Evolutionary conservation across 2,329 filamentous ascomycete species (phyloP).

Genomic region (Cladophialophora immunda): DNA sequence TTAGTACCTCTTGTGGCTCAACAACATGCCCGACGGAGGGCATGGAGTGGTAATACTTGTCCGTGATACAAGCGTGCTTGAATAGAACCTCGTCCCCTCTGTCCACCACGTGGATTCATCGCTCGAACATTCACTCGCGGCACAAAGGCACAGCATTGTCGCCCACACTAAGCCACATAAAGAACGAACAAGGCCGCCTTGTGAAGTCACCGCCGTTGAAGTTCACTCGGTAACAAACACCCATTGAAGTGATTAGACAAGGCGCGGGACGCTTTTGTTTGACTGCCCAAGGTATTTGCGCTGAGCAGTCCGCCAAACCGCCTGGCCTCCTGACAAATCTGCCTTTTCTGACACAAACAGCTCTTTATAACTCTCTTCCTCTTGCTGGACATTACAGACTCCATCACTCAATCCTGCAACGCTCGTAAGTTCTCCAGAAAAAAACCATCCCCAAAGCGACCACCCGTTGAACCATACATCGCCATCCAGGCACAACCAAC

Average conservation of each 20-base stretch:
- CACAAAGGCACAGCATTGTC: neutral
- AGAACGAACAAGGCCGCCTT: neutral
- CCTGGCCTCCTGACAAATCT: neutral
- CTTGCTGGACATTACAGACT: neutral
- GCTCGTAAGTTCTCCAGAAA: neutral
- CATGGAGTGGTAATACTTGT: neutral
- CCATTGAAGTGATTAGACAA: neutral
- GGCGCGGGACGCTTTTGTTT: neutral
- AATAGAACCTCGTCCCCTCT: neutral
- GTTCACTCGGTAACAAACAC: neutral
- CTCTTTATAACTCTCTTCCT: neutral
- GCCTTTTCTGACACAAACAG: neutral
- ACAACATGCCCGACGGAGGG: neutral
- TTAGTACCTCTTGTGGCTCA: neutral
- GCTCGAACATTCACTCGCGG: neutral
- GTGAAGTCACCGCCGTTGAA: neutral
- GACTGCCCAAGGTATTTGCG: conserved; percentile 1
- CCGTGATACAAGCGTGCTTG: neutral
- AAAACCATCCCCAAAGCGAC: neutral
- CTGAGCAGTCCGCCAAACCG: neutral
- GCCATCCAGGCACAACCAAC: neutral
- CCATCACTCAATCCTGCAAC: neutral
- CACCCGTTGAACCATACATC: neutral
- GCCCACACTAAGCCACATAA: neutral
- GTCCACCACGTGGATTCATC: too few relatives aligned